phyloP scores from a whole-genome alignment of 192 early-diverging fungal genomes.

The Spinellus fusiger region DNA sequence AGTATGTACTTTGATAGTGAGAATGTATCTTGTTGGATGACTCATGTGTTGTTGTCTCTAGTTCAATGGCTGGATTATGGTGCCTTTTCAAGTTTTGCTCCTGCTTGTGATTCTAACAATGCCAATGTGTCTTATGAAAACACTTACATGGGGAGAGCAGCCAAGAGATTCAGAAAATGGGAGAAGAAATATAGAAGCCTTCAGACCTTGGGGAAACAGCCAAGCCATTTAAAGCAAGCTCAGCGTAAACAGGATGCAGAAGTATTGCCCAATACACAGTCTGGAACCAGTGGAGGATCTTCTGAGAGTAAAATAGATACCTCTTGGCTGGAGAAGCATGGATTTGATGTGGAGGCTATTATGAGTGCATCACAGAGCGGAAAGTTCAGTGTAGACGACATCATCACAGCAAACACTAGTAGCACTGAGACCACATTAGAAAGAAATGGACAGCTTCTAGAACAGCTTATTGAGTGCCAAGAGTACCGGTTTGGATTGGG shows the following conservation, averaged over 20 bases:
- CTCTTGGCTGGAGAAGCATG: slow-evolving; percentile 22
- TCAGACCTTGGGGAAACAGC: background rate
- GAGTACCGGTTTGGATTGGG: slow-evolving; percentile 40
- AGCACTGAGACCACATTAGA: slow-evolving; percentile 17
- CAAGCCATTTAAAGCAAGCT: background rate
- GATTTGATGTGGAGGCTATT: slow-evolving; percentile 19
- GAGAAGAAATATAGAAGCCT: slow-evolving; percentile 5
- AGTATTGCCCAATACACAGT: background rate
- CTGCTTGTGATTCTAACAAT: slow-evolving; percentile 42
- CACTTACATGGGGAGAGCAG: slow-evolving; percentile 27
- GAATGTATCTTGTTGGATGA: background rate
- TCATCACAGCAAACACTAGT: background rate
- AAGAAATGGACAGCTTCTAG: slow-evolving; percentile 33
- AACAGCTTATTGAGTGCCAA: slow-evolving; percentile 35
- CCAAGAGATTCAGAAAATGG: slow-evolving; percentile 16
- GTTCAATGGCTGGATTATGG: slow-evolving; percentile 45
- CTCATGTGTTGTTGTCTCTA: slow-evolving; percentile 11
- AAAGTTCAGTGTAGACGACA: background rate
- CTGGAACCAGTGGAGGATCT: background rate
- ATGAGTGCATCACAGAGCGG: background rate
- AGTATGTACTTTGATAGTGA: slow-evolving; percentile 1
- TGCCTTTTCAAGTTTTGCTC: slow-evolving; percentile 47
- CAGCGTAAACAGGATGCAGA: background rate
- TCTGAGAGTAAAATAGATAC: slow-evolving; percentile 9
- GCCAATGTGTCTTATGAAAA: slow-evolving; percentile 40